Evolutionary conservation across 116 monocot genomes (phyloP), one percentile per base, ranked within the genome.

Genomic region (Trichopus zeylanicus): DNA sequence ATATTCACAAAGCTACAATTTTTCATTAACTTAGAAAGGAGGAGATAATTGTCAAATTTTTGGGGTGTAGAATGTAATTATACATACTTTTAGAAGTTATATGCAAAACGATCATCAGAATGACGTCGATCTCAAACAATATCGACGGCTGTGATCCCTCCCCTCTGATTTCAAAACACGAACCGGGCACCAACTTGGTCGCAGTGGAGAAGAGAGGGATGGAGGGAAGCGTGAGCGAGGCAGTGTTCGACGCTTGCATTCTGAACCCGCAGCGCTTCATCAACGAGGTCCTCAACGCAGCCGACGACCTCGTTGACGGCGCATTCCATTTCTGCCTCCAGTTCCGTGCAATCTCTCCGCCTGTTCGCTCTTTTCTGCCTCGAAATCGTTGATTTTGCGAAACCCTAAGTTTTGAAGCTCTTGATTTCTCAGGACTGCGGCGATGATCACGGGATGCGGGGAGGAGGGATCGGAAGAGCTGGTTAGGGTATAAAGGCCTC

Each of bases 261-360:
- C 70, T 87, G 54, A 87, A 87, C 42, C 84, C 87, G 3, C 77
- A 75, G 72, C 61, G 59, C 47, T 82, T 93, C 71, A 27, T 93
- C 66, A 82, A 93, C 70, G 79, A 82, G 26, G 54, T 82, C 63
- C 82, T 85, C 54, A 84, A 88, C 74, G 25, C 62, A 57, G 64
- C 79, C 56, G 88, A 88, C 59, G 82, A 92, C 56, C 25, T 81
- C 33, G 29, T 81, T 66, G 79, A 85, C 32, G 76, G 70, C 24
- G 88, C 93, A 67, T 88, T 93, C 73, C 67, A 74, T 12, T 77
- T 59, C 74, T 73, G 25, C 80, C 63, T 74, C 49, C 76, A 85
- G 93, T 89, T 71, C 46, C 10, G 27, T 39, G 39, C 26, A 20
- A 53, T 55, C 54, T 29, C 23, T n/a, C 29, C 42, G 12, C 16